These are phyloP conservation scores for Penicillium olsonii DNA, from an alignment of 2,329 filamentous ascomycete species.

Conservation along the genomic window DNA sequence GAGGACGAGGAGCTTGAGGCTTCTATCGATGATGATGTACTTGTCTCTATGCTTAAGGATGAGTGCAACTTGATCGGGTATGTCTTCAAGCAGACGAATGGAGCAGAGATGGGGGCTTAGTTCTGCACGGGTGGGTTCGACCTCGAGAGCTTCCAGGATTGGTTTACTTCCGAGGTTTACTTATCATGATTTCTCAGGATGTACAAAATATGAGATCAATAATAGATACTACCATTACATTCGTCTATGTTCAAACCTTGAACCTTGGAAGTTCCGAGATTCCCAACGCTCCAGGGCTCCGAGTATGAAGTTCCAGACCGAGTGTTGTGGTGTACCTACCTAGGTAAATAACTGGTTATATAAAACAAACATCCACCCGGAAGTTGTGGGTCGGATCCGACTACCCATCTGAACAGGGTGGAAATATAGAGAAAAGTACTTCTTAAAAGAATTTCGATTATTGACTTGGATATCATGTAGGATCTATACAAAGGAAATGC, in stretches of 20 bases:
- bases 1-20: conserved; percentile 22
- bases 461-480: conserved; percentile 6
- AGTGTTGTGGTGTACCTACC: no score
- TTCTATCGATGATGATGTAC: conserved; percentile 36
- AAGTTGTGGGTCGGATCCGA: no score
- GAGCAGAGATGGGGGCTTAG: conserved; percentile 21
- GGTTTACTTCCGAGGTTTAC: not conserved
- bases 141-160: not conserved
- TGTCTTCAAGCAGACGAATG: conserved; percentile 42
- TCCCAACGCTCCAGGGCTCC: no score
- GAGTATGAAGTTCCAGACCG: no score
- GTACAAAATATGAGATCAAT: not conserved
- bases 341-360: no score
- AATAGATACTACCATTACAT: no score
- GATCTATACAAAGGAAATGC: conserved; percentile 21
- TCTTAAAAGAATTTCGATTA: not conserved
- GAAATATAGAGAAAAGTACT: no score
- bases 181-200: not conserved
- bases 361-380: no score
- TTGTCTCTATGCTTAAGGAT: conserved; percentile 39
- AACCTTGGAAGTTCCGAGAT: no score
- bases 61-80: conserved; percentile 42
- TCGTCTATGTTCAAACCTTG: no score
- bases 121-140: no score
- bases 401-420: no score